Base-by-base conservation (phyloP, 768 basidiomycete species). In the Tricholoma flavovirens region DNA sequence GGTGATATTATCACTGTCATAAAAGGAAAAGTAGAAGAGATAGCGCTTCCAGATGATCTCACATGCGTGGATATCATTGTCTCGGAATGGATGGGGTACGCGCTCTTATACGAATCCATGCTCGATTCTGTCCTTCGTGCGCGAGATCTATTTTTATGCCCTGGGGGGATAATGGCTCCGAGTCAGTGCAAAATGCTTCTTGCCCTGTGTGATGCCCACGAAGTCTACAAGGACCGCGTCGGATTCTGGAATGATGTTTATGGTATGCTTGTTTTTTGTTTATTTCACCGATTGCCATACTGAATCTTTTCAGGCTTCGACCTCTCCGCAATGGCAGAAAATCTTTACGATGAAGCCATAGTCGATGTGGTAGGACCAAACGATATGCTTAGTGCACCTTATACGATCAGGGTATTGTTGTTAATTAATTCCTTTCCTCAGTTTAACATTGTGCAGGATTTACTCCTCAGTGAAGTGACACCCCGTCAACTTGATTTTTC, bases 21-120 rank as follows among this genome's bases (percentile, higher is more conserved):
- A 54, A 85, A 80, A 50, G 93, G 93, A 24, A 97, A 96, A 69
- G 82, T 98, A 22, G 96, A 99, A 71, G 85, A 94, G 19, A 87
- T 98, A 56, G 69, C 62, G 6, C 75, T 98, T 1, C 93, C 91
- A 1, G 84, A 86, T 51, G 82, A 73, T 52, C 73, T 87, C 49
- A 75, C 80, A 9, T 76, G 90, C 52, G 96, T 98, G 21, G 96
- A 99, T 68, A 82, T 99, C 57, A 94, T 99, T 69, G 77, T 98
- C 51, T 95, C 93, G 4, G 96, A 99, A 71, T 98, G 96, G 96
- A 98, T 98, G 96, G 93, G 86, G 14, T 93, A 92, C 64, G 87
- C 86, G 1, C 75, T 93, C 21, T 79, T 98, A 19, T 98, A 98
- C 70, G 96, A 99, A 71, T 91, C 89, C 42, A 98, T 99, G 96